These are phyloP conservation scores for Pleurotus sapidus DNA, from an alignment of 768 basidiomycete species.

Conservation along the genomic window DNA sequence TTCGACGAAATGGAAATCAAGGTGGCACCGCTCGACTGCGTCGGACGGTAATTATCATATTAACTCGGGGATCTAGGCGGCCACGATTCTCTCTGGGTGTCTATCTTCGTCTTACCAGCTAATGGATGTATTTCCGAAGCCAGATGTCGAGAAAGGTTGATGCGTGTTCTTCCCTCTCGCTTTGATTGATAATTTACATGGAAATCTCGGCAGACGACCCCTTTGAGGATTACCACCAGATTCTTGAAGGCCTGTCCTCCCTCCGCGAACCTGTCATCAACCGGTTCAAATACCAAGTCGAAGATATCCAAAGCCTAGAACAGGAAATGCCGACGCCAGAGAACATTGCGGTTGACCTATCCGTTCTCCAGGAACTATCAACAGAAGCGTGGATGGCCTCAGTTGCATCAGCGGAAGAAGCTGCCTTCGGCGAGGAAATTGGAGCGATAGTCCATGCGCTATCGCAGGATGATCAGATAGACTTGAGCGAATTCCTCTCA, in stretches of 20 bases:
- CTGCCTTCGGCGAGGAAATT: conserved; percentile 13
- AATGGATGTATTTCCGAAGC: background rate
- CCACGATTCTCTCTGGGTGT: background rate
- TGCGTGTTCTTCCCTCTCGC: no score
- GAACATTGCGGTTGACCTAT: background rate
- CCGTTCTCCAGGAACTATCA: background rate
- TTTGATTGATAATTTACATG: background rate
- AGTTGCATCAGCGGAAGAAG: conserved; percentile 9
- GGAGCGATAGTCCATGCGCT: background rate
- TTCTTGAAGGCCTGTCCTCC: background rate
- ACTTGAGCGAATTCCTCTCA: background rate
- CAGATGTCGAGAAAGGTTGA: no score
- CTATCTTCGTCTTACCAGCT: background rate
- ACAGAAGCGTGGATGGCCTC: background rate
- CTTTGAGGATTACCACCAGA: no score
- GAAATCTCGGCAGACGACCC: background rate
- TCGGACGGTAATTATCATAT: no score
- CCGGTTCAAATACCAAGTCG: background rate
- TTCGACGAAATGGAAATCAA: conserved; percentile 19
- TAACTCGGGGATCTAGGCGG: background rate
- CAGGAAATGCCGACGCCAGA: background rate
- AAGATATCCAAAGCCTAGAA: background rate
- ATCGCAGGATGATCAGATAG: background rate
- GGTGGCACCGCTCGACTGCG: no score
- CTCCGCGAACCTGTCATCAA: background rate